phyloP scores from a whole-genome alignment of 2,329 filamentous ascomycete species.

The Neonectria ditissima region DNA sequence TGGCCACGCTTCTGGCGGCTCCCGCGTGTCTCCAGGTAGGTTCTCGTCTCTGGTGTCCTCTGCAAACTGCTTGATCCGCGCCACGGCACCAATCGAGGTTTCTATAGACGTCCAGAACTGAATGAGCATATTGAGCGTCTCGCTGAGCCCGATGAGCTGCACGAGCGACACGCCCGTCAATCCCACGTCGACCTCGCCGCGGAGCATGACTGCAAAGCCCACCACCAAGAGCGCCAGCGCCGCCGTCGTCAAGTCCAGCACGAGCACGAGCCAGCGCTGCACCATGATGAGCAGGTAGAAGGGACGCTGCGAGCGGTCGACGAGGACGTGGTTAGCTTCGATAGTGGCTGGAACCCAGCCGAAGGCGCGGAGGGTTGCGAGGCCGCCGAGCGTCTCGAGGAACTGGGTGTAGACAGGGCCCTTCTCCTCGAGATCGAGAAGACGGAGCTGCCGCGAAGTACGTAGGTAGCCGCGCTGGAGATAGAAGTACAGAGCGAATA shows the following conservation, averaged over 20 bases:
- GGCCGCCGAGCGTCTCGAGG: slow-evolving; percentile 60
- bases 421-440: slow-evolving; percentile 57
- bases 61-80: slow-evolving; percentile 50
- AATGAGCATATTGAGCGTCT: slow-evolving; percentile 52
- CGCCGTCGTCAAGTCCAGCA: slow-evolving; percentile 62
- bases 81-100: slow-evolving; percentile 52
- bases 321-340: slow-evolving; percentile 57
- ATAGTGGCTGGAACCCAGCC: slow-evolving; percentile 57
- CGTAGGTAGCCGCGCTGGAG: slow-evolving; percentile 57
- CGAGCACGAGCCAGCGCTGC: slow-evolving; percentile 68
- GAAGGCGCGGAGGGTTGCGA: slow-evolving; percentile 66
- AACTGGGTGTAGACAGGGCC: slow-evolving; percentile 55
- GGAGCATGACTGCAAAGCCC: slow-evolving; percentile 55
- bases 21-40: slow-evolving; percentile 30
- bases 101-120: slow-evolving; percentile 54
- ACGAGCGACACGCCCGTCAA: slow-evolving; percentile 50
- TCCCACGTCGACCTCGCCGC: slow-evolving; percentile 44
- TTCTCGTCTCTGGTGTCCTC: slow-evolving; percentile 46
- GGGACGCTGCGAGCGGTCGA: slow-evolving; percentile 67
- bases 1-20: slow-evolving; percentile 48
- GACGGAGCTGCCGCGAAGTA: slow-evolving; percentile 57
- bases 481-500: slow-evolving; percentile 56
- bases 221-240: slow-evolving; percentile 61
- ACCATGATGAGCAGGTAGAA: slow-evolving; percentile 68
- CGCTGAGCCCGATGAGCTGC: slow-evolving; percentile 49